Base-by-base conservation (phyloP, 2,329 filamentous ascomycete species). In the Chaetomium sp. region DNA sequence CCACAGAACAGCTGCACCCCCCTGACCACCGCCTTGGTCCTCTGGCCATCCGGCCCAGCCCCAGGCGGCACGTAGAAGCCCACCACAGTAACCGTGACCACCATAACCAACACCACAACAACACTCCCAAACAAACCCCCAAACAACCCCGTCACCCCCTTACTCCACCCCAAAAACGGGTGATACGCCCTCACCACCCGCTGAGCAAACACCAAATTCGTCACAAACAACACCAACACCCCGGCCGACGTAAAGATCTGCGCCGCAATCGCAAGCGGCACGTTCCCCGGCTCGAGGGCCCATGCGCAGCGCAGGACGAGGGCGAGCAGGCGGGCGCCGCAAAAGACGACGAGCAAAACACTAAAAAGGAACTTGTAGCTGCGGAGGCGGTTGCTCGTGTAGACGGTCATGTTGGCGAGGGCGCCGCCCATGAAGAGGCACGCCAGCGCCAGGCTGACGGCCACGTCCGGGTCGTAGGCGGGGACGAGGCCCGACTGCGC, bases 191-290 rank as follows among this genome's bases (percentile, higher is more conserved):
- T 85, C 21, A 95, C 76, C 29, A 96, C 82, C 54, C 92, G 87
- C 76, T 92, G 90, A 0, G 88, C 78, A 73, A 93, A 91, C 72
- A 95, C 78, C 50, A 96, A 78, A 77, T 96, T 95, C 76, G 92
- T 79, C 71, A 94, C 78, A 76, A 91, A 94, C 29, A 96, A 79
- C 8, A 96, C 76, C 38, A 96, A 74, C 19, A 93, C 87, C 50
- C 91, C 92, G 0, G 90, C 88, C 53, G 87, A 85, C 64, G 91
- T 85, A 71, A 95, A 87, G 72, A 95, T 84, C 68, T 82, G 81
- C 3, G 90, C 85, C 8, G 88, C 86, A 65, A 87, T 82, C 71
- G 79, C 80, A 63, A 86, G 69, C 62, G 74, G 70, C 59, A 77
- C 65, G 70, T 79, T 75, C 61, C 53, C 68, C 0, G 80, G 79